phyloP scores from a whole-genome alignment of 2,329 filamentous ascomycete genomes.

The Scytalidium sp. region DNA sequence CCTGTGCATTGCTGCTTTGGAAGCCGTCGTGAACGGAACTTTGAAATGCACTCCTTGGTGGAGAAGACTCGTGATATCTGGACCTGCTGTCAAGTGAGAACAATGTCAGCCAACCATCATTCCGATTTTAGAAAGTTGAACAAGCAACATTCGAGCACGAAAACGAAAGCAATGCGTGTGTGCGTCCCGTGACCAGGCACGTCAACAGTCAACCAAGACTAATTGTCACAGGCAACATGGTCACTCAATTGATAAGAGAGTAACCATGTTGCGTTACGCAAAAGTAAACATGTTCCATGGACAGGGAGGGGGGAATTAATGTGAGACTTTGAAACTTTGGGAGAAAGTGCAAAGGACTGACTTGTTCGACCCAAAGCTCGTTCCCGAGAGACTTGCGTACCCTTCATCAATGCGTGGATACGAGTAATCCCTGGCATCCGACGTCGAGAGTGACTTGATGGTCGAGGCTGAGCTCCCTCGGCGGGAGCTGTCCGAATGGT shows the following conservation, averaged over 20 bases:
- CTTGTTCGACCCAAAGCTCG: conserved; percentile 27
- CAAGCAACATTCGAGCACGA: no score
- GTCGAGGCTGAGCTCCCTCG: conserved; percentile 36
- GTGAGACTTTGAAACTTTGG: neutral
- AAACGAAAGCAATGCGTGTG: no score
- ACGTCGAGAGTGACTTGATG: conserved; percentile 43
- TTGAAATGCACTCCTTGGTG: conserved; percentile 24
- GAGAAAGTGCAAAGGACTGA: conserved; percentile 18
- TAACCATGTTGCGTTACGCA: no score
- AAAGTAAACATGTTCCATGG: no score
- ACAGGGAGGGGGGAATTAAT: no score
- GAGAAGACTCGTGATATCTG: conserved; percentile 16
- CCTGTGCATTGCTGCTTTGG: conserved; percentile 27
- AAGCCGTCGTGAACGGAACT: conserved; percentile 31
- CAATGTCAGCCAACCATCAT: neutral
- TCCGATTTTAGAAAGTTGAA: neutral
- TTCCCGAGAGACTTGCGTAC: conserved; percentile 31
- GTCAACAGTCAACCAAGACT: no score
- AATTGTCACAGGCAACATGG: no score
- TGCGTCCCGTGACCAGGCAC: no score
- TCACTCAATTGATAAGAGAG: no score
- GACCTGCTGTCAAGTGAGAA: neutral
- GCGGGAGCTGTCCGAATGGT: conserved; percentile 23
- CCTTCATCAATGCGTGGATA: conserved; percentile 30
- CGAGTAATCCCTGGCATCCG: conserved; percentile 28